Evolutionary conservation across 106 monocot genomes (phyloP), one percentile per base, ranked within the genome.

Genomic region (Dendrobium nobile): DNA sequence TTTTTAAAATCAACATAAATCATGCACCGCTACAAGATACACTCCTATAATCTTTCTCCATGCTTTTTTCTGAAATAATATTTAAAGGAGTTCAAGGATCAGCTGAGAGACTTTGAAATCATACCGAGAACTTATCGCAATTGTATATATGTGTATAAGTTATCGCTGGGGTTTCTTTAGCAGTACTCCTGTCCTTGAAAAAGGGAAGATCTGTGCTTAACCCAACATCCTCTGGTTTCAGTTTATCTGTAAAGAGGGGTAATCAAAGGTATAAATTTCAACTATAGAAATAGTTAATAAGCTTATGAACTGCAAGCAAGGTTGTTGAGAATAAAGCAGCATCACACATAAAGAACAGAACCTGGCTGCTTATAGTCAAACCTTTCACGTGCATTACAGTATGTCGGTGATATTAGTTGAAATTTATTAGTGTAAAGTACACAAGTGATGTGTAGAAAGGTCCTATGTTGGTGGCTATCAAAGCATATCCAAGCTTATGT

Each of bases 51-150:
- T 65, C 13, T 65, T 65, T 65, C 8, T 65, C 51, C 51, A 18
- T 72, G 33, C 37, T 22, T 18, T 74, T 47, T 47, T 27, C 40
- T 17, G 9, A 76, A 47, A 51, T 47, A 48, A 18, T 19, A 74
- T 43, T 70, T 33, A 16, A 74, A 22, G 43, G 74, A 43, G 20
- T 74, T 74, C 74, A 74, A 45, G 26, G 22, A 74, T 42, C 31
- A 42, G 20, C 16, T 41, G 40, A 67, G 4, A 33, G 24, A 48
- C 16, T 85, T 26, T 5, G 15, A 47, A 41, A 18, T 47, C 83
- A 84, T 89, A 97, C 96, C 86, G 90, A 89, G 82, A 97, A 97
- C 16, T 94, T 90, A 15, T 84, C 82, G 72, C 94, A 90, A 47
- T 85, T 79, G 81, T 97, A 89, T 42, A 94, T 82, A 1, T 86